phyloP scores from a whole-genome alignment of 1,139 yeast genomes.

The Keqinozyma sinolaborantium region DNA sequence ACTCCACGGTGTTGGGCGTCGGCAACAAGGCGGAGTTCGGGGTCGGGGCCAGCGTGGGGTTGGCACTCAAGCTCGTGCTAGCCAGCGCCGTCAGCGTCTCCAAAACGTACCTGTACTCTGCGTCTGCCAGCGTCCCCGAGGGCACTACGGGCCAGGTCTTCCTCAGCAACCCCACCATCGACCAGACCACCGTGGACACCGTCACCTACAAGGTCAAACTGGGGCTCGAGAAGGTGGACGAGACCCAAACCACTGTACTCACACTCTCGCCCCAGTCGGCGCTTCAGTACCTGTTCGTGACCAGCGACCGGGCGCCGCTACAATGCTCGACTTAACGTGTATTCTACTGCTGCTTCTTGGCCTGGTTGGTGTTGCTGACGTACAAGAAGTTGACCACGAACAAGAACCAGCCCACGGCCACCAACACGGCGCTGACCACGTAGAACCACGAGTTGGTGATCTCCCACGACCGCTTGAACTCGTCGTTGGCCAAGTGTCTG shows the following conservation, averaged over 20 bases:
- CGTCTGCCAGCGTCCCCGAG: constrained; percentile 8
- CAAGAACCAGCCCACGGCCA: constrained; percentile 69
- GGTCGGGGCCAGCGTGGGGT: background rate
- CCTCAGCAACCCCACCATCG: constrained; percentile 7
- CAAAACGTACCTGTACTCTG: constrained; percentile 4
- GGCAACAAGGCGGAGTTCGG: constrained; percentile 4
- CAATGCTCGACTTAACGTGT: constrained; percentile 4
- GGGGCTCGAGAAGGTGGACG: background rate
- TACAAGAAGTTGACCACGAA: constrained; percentile 69
- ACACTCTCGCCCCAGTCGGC: background rate
- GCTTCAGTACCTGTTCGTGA: constrained; percentile 8
- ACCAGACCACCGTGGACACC: background rate
- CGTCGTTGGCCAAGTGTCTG: constrained; percentile 94
- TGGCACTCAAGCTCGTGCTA: background rate
- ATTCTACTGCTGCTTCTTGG: constrained; percentile 28
- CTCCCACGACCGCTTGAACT: constrained; percentile 90
- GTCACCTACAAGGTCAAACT: background rate
- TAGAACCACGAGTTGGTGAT: constrained; percentile 94
- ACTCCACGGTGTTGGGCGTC: constrained; percentile 5
- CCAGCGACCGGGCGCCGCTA: constrained; percentile 5
- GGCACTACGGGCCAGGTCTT: constrained; percentile 11
- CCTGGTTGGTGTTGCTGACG: constrained; percentile 28
- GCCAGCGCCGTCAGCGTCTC: constrained; percentile 1
- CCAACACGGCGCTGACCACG: constrained; percentile 65
- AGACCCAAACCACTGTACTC: background rate